Conservation (phyloP, 768 basidiomycete species). For the Termitomyces sp. region DNA sequence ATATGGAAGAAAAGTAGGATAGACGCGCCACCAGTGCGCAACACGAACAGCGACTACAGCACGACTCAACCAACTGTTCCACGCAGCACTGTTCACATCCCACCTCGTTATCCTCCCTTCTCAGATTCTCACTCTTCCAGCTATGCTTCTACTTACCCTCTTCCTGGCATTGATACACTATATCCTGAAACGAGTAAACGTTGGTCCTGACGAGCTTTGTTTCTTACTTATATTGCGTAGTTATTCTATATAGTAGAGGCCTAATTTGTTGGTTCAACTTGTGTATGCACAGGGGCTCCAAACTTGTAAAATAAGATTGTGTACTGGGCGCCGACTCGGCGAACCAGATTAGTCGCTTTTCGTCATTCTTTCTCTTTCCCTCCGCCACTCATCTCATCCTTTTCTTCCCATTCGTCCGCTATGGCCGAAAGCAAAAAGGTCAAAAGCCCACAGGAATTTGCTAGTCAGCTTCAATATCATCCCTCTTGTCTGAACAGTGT, state of each 20-base stretch:
- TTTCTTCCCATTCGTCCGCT: slow-evolving; percentile 41
- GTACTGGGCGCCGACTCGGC: too few species aligned
- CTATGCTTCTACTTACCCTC: slow-evolving; percentile 4
- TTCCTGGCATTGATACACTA: slow-evolving; percentile 14
- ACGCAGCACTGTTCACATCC: slow-evolving; percentile 8
- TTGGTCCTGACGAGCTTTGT: slow-evolving; percentile 15
- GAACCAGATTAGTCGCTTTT: slow-evolving; percentile 28
- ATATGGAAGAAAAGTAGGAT: slow-evolving; percentile 69
- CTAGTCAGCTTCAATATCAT: slow-evolving; percentile 43
- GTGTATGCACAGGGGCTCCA: background rate
- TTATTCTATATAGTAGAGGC: slow-evolving; percentile 4
- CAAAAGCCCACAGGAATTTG: slow-evolving; percentile 91
- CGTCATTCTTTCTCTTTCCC: slow-evolving; percentile 43
- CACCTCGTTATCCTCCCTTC: slow-evolving; percentile 14
- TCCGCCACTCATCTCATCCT: slow-evolving; percentile 48
- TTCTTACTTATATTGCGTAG: slow-evolving; percentile 6
- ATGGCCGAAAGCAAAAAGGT: slow-evolving; percentile 83
- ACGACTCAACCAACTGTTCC: slow-evolving; percentile 1
- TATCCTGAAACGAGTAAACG: slow-evolving; percentile 14
- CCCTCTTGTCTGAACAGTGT: slow-evolving; percentile 2
- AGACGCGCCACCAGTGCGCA: slow-evolving; percentile 21
- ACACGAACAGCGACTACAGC: slow-evolving; percentile 11
- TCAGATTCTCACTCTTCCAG: slow-evolving; percentile 1
- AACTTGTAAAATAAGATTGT: background rate
- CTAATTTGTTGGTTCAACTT: slow-evolving; percentile 2